These are phyloP conservation scores for Rhodotorula sp. DNA, from an alignment of 1,284 basidiomycete species.

Conservation along the genomic window DNA sequence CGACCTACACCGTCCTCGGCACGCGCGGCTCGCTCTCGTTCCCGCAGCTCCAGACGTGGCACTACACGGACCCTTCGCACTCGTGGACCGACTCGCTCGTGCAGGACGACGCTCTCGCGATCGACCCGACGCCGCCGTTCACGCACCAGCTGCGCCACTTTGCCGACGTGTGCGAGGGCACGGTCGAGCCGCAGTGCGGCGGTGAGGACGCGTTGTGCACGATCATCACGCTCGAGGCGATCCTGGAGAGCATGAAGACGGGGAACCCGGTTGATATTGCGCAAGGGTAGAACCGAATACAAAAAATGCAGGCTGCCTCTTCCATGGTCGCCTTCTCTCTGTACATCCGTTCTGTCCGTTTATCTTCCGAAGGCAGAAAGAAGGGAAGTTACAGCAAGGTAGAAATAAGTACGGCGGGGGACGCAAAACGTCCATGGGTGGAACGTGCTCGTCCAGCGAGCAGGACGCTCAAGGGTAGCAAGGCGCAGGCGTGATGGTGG, in stretches of 20 bases:
- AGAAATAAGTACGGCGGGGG: too few species aligned
- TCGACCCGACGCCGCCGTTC: conserved; percentile 39
- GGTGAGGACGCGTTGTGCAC: conserved; percentile 19
- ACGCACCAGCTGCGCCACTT: conserved; percentile 40
- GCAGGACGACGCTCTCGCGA: conserved; percentile 1
- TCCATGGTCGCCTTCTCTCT: too few species aligned
- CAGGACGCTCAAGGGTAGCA: too few species aligned
- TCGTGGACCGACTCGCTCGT: conserved; percentile 30
- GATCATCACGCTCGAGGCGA: conserved; percentile 23
- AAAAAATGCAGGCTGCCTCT: too few species aligned
- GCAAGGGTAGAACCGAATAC: not conserved
- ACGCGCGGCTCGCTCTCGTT: conserved; percentile 35
- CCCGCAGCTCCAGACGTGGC: conserved; percentile 32
- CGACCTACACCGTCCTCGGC: conserved; percentile 40
- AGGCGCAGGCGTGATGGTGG: too few species aligned
- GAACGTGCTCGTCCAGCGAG: too few species aligned
- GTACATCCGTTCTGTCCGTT: too few species aligned
- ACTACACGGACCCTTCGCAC: conserved; percentile 11
- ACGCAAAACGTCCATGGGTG: too few species aligned
- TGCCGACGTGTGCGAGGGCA: conserved; percentile 28
- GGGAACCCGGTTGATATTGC: conserved; percentile 11
- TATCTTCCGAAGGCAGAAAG: too few species aligned
- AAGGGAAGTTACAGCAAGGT: too few species aligned
- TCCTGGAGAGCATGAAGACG: conserved; percentile 12
- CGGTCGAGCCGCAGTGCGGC: conserved; percentile 24